Evolutionary conservation across 345 rosid genomes (phyloP).

Genomic region (Trapa incisa): DNA sequence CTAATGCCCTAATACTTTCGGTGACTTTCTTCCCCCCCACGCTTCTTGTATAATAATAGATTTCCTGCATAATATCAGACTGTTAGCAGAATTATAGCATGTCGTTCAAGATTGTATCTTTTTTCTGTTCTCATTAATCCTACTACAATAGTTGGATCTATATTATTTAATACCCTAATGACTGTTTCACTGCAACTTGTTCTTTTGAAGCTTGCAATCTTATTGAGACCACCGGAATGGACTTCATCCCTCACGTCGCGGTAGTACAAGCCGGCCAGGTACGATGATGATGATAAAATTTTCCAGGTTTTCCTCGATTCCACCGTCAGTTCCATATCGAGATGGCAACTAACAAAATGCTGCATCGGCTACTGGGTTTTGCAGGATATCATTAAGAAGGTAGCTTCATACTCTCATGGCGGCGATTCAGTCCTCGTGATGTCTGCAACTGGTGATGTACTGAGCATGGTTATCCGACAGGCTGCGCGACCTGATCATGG

Average conservation of each 20-base stretch:
- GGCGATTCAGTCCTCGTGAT: constrained; percentile 19
- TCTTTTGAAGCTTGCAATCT: constrained; percentile 16
- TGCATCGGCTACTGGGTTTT: background rate
- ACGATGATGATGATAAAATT: background rate
- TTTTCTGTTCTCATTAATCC: too few relatives aligned
- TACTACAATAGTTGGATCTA: too few relatives aligned
- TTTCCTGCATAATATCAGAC: background rate
- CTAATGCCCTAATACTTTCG: background rate
- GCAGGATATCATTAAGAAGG: constrained; percentile 19
- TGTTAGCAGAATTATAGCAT: background rate
- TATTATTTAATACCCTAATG: too few relatives aligned
- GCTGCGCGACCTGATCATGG: background rate
- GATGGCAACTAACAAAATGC: background rate
- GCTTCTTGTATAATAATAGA: background rate
- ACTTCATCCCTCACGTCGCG: constrained; percentile 21
- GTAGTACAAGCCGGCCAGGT: constrained; percentile 23
- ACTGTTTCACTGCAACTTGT: background rate
- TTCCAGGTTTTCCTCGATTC: background rate
- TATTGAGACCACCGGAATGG: constrained; percentile 18
- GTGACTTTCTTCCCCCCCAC: background rate
- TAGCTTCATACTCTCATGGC: constrained; percentile 4
- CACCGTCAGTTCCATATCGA: background rate
- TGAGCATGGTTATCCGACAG: constrained; percentile 12
- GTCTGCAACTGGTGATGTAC: constrained; percentile 27
- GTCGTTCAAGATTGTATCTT: background rate